Conservation (phyloP, 2,329 filamentous ascomycete genomes). For the Xylaria sp. region DNA sequence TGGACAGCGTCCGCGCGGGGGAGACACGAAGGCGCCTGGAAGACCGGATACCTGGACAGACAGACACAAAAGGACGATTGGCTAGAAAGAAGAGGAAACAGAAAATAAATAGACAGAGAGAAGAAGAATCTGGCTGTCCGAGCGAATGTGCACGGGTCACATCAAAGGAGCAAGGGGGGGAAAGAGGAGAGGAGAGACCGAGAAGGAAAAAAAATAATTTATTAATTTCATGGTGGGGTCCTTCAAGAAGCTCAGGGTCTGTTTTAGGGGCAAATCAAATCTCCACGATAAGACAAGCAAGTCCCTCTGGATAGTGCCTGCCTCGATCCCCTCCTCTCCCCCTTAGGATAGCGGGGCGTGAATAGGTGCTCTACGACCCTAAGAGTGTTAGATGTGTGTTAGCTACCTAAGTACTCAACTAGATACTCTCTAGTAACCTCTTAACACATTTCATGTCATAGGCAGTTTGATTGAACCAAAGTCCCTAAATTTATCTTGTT, state of each 20-base stretch:
- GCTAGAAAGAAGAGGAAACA: slow-evolving; percentile 2
- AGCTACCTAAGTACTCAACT: too few relatives aligned
- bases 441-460: too few relatives aligned
- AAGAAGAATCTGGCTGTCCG: slow-evolving; percentile 28
- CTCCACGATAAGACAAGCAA: slow-evolving; percentile 39
- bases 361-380: not conserved
- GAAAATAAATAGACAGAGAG: slow-evolving; percentile 3
- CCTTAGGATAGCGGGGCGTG: not conserved
- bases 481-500: too few relatives aligned
- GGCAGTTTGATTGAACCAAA: too few relatives aligned
- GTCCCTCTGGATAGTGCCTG: slow-evolving; percentile 13
- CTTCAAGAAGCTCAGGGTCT: slow-evolving; percentile 20
- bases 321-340: not conserved
- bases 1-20: slow-evolving; percentile 29
- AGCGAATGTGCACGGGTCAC: slow-evolving; percentile 34
- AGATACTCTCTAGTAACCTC: too few relatives aligned
- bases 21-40: slow-evolving; percentile 32
- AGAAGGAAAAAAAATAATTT: slow-evolving; percentile 39
- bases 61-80: slow-evolving; percentile 8
- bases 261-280: slow-evolving; percentile 1
- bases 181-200: slow-evolving; percentile 25
- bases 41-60: slow-evolving; percentile 18
- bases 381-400: too few relatives aligned
- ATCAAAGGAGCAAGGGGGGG: slow-evolving; percentile 11
- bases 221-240: slow-evolving; percentile 37